Evolutionary conservation across 2,329 filamentous ascomycete genomes (phyloP).

Genomic region (Penicillium sp.): DNA sequence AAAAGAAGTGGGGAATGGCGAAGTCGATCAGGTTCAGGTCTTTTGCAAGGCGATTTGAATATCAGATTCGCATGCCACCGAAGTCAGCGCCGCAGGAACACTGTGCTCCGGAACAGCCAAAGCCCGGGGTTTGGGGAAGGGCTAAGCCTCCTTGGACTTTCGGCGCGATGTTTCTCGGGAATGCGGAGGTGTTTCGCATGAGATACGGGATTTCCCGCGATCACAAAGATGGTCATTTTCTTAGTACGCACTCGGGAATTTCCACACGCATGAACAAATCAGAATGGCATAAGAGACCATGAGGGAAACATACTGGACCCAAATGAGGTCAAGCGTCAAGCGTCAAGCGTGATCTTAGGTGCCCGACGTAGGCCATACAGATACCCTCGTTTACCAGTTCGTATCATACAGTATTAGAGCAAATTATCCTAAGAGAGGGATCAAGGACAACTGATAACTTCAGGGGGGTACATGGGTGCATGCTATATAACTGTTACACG

Average conservation of each 20-base stretch:
- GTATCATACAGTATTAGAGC: neutral
- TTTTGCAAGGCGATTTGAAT: neutral
- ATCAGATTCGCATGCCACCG: constrained; percentile 9
- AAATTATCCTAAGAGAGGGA: too few species aligned
- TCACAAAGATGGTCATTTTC: neutral
- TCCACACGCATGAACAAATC: neutral
- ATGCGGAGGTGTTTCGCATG: neutral
- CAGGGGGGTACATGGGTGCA: neutral
- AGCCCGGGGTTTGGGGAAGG: neutral
- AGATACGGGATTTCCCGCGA: neutral
- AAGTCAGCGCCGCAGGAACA: constrained; percentile 4
- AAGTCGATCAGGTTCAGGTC: constrained; percentile 6
- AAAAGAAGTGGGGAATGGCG: constrained; percentile 14
- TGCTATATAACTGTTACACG: neutral
- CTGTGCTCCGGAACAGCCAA: constrained; percentile 2
- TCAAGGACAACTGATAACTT: neutral
- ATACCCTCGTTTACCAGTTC: neutral
- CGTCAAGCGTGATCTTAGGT: neutral
- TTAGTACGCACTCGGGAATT: neutral
- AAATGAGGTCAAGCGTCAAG: neutral
- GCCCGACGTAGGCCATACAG: neutral
- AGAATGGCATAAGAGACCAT: neutral
- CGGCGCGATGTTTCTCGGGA: neutral
- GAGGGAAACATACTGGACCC: neutral
- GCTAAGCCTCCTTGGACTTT: neutral